Percentiles rank a stretch among this genome's conserved stretches.
Conservation (phyloP, 129 eudicot genomes). For the Helianthus annuus region HanXRQr2.0-SUNRISE NC_035447.2:17630149-17630648, state of each 20-base stretch:
- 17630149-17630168: too few relatives aligned
- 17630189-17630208: background rate
- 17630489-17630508: too few relatives aligned
- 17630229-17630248: background rate
- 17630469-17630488: too few relatives aligned
- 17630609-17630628: constrained; percentile 68
- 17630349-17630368: too few relatives aligned
- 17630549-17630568: constrained; percentile 43
- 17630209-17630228: background rate
- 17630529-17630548: constrained; percentile 47
- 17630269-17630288: background rate
- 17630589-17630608: constrained; percentile 47
- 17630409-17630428: too few relatives aligned
- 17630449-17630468: too few relatives aligned
- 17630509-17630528: constrained; percentile 29
- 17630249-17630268: background rate
- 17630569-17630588: constrained; percentile 27
- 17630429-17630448: too few relatives aligned
- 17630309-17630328: constrained; percentile 14
- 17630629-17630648: constrained; percentile 79
- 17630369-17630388: too few relatives aligned
- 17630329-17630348: too few relatives aligned
- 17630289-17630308: constrained; percentile 7
- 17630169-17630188: too few relatives aligned
- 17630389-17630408: too few relatives aligned